Evolutionary conservation across 331 rosid genomes (phyloP), one percentile per base, ranked within the genome.

Genomic region (Cucumis variabilis): DNA sequence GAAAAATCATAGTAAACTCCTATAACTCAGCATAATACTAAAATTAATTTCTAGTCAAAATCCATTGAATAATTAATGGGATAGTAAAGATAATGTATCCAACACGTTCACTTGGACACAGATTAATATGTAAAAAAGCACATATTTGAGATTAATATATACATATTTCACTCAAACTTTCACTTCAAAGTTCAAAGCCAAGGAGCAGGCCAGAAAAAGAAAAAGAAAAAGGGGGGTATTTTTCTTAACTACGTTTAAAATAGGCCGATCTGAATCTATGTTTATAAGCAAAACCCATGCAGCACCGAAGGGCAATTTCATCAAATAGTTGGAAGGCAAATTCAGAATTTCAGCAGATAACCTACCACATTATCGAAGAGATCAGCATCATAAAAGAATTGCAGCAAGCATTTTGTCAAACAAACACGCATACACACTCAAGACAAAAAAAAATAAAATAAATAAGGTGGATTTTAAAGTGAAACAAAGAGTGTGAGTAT

Each of bases 291-390:
- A 27, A 76, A 50, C 23, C 41, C 23, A 75, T 76, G 58, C 51
- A n/a, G 41, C 83, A 50, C 13, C 15, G n/a, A 77, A 77, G 65
- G 83, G 65, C 65, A 77, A 77, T 50, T 25, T 77, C 41, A 77
- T 77, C 83, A 50, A 77, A 50, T 65, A 77, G 83, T 48, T 77
- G 65, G 83, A 50, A 48, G 8, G 83, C 83, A 75, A 0, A 25
- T 33, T 33, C 82, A 76, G 12, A 48, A 76, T 7, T 76, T 23
- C 14, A 0, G 65, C 14, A 51, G 83, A 21, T 17, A 41, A 41
- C n/a, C 48, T 30, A 23, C 76, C 30, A 1, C 82, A 48, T 48
- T 9, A 5, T 46, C 33, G 63, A 48, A 75, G 60, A 75, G 81
- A 13, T 44, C 48, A 21, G 30, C 30, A 13, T 1, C 60, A 24